phyloP scores from a whole-genome alignment of 495 filamentous ascomycete genomes.

The Neurospora tetraspora region DNA sequence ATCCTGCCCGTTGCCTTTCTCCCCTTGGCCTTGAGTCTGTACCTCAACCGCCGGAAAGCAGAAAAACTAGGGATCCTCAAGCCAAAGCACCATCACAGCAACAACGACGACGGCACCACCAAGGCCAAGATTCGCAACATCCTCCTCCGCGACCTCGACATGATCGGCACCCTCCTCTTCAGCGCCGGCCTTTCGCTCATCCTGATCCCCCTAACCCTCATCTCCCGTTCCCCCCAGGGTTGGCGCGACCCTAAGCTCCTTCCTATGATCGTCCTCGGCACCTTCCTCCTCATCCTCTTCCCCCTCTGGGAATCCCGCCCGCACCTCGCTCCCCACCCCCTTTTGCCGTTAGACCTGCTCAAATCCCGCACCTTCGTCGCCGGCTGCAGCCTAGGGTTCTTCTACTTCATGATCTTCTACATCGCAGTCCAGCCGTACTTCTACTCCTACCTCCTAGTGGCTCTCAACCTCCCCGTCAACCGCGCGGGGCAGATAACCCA shows the following conservation, averaged over 20 bases:
- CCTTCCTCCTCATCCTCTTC: conserved; percentile 45
- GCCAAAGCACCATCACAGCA: conserved; percentile 3
- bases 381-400: conserved; percentile 45
- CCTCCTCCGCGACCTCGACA: conserved; percentile 50
- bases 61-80: conserved; percentile 28
- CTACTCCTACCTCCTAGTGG: conserved; percentile 53
- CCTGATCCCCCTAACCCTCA: conserved; percentile 53
- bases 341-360: conserved; percentile 50
- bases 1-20: conserved; percentile 44
- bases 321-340: conserved; percentile 42
- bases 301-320: conserved; percentile 45
- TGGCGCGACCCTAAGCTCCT: conserved; percentile 48
- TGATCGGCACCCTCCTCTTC: conserved; percentile 45
- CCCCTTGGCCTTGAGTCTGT: conserved; percentile 43
- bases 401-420: conserved; percentile 54
- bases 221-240: conserved; percentile 32
- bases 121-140: conserved; percentile 19
- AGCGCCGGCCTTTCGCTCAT: conserved; percentile 49
- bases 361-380: conserved; percentile 52
- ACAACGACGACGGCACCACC: background rate
- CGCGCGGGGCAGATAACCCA: conserved; percentile 45
- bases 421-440: conserved; percentile 52
- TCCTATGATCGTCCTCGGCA: conserved; percentile 45
- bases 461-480: conserved; percentile 45
- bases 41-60: conserved; percentile 45